Percentiles rank a stretch among this genome's conserved stretches.
These are phyloP conservation scores for Grigorovia transvaalensis DNA, from an alignment of 805 yeast genomes.

Conservation along the genomic window DNA sequence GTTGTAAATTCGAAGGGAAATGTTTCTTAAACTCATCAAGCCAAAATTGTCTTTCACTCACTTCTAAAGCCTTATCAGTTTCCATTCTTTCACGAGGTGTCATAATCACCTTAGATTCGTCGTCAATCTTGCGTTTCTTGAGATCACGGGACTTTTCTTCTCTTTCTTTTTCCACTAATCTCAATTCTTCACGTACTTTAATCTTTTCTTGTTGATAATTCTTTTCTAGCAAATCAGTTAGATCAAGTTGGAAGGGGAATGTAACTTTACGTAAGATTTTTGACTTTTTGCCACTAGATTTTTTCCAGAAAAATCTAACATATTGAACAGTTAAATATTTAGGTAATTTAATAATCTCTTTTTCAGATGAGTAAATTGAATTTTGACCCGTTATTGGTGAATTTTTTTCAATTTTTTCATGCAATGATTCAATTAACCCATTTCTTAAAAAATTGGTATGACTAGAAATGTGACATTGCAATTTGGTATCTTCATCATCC, in stretches of 20 bases:
- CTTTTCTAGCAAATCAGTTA: slow-evolving; percentile 78
- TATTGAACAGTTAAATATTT: slow-evolving; percentile 81
- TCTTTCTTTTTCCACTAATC: slow-evolving; percentile 64
- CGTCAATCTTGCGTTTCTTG: slow-evolving; percentile 40
- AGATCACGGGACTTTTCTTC: slow-evolving; percentile 63
- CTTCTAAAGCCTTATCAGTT: slow-evolving; percentile 36
- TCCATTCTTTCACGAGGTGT: slow-evolving; percentile 47
- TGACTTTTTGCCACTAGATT: slow-evolving; percentile 81
- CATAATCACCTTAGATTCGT: slow-evolving; percentile 12
- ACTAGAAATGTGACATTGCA: slow-evolving; percentile 81
- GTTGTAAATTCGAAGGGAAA: slow-evolving; percentile 37
- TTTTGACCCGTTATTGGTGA: slow-evolving; percentile 60
- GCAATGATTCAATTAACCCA: slow-evolving; percentile 66
- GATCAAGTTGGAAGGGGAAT: slow-evolving; percentile 88
- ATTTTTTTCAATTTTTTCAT: slow-evolving; percentile 68
- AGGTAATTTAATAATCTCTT: slow-evolving; percentile 66
- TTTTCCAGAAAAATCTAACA: slow-evolving; percentile 92
- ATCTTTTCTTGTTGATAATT: slow-evolving; percentile 57
- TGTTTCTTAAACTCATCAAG: slow-evolving; percentile 33
- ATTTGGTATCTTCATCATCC: slow-evolving; percentile 51
- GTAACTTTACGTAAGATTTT: slow-evolving; percentile 89
- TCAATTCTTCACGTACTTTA: slow-evolving; percentile 64
- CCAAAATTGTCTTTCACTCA: slow-evolving; percentile 45
- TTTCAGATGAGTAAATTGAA: slow-evolving; percentile 54
- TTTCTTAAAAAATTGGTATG: slow-evolving; percentile 80